Evolutionary conservation across 148 eudicot genomes (phyloP), one percentile per base, ranked within the genome.

Genomic region (Euryodendron excelsum): DNA sequence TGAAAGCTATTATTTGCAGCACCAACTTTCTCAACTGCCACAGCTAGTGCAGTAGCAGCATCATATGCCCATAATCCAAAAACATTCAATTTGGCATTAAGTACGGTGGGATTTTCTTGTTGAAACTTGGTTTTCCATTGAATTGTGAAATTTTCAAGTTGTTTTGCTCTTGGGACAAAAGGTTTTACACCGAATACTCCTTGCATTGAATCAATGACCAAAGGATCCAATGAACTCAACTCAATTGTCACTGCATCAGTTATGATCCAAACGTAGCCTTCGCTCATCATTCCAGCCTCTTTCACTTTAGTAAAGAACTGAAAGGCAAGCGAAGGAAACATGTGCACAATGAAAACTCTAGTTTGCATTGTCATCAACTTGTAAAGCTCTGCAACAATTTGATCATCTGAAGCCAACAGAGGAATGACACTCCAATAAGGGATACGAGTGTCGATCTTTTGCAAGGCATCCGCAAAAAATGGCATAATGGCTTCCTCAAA

Each of bases 321-420:
- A n/a, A n/a, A n/a, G n/a, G n/a, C n/a, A n/a, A n/a, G n/a, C n/a
- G n/a, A n/a, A n/a, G n/a, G n/a, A n/a, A n/a, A n/a, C n/a, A n/a
- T n/a, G n/a, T n/a, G n/a, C n/a, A n/a, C n/a, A n/a, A n/a, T n/a
- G n/a, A n/a, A n/a, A n/a, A n/a, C n/a, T n/a, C n/a, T n/a, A n/a
- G 84, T 85, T 36, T 82, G 84, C 92, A 87, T 87, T 0, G 89
- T 66, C 81, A 70, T 89, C 56, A 89, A 72, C 82, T 86, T 86
- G 83, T 82, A 79, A 31, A 89, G 81, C 76, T 87, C 89, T 13
- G 48, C 45, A 7, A 70, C 30, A 21, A 87, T 84, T 59, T 79
- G 79, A 61, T 87, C 88, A 52, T 86, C 84, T 0, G 75, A 65
- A 15, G 87, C 81, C 0, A 37, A 21, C 20, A 77, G 68, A 72